Conservation (phyloP, 2,329 filamentous ascomycete species). For the Aspergillus sp. region DNA sequence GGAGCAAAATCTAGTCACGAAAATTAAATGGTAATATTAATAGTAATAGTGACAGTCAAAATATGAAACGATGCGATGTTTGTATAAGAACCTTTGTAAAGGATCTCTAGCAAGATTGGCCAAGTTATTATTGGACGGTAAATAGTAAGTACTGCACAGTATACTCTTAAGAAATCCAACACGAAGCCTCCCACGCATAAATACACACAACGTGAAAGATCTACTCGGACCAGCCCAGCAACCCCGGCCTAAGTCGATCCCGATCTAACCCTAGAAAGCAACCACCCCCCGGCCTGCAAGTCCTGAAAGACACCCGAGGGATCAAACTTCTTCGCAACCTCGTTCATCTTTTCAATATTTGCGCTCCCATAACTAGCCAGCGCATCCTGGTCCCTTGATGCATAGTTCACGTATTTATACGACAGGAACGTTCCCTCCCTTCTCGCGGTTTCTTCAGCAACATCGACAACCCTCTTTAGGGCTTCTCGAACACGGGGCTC, state of each 20-base stretch:
- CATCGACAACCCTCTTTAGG: constrained; percentile 14
- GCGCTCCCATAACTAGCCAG: constrained; percentile 9
- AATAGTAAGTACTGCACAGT: neutral
- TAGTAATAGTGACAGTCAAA: no score
- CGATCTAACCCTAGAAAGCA: constrained; percentile 4
- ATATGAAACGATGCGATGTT: no score
- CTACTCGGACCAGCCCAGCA: neutral
- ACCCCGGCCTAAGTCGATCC: neutral
- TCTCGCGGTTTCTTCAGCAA: constrained; percentile 10
- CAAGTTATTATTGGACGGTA: no score
- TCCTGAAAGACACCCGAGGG: constrained; percentile 11
- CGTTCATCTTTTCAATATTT: constrained; percentile 6
- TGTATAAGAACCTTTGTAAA: no score
- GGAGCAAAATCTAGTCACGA: no score
- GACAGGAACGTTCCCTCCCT: constrained; percentile 8
- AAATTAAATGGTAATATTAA: no score
- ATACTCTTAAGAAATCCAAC: neutral
- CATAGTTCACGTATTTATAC: constrained; percentile 15
- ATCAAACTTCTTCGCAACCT: constrained; percentile 7
- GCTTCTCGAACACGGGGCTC: constrained; percentile 12
- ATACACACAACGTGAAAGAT: neutral
- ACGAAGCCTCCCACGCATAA: neutral
- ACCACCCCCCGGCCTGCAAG: constrained; percentile 11
- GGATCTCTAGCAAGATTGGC: no score
- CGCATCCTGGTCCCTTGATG: constrained; percentile 11